Base-by-base conservation (phyloP, 306 rosid genomes). In the Cucurbita pepo region DNA sequence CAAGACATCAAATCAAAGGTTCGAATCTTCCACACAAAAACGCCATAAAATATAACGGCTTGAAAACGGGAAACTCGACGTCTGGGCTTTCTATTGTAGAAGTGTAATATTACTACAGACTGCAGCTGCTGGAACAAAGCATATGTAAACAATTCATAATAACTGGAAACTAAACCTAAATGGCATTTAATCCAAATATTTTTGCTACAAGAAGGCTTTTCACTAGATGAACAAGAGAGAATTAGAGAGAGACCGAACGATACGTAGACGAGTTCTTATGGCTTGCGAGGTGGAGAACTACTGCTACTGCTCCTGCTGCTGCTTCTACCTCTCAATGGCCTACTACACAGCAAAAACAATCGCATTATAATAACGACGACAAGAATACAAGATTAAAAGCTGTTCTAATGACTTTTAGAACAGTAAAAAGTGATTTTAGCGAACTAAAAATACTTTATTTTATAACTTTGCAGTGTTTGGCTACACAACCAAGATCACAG, bases 271-370 rank as follows among this genome's bases (percentile, higher is more conserved):
- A 19, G 38, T 55, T 54, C 64, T 78, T 76, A 86, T 56, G 95
- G 88, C 69, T 83, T 91, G 67, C 90, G 90, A 54, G 90, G 74
- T 41, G 88, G 93, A 10, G 87, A 95, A 69, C 86, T 83, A 82
- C 97, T 91, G 86, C 95, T 86, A 81, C 97, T 91, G 85, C 97
- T 94, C 61, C 87, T 86, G 87, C 99, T 89, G 61, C 88, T 82
- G 72, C 88, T 92, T 84, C 96, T 81, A 80, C 95, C 92, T 84
- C 87, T 89, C 84, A 87, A 74, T 22, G 96, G 90, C 95, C 99
- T 95, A 37, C 99, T 95, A 37, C 53, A 76, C 13, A 79, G 48
- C 34, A 47, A 14, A 47, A 14, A 47, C 52, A 47, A 47, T 47
- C 52, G 10, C 52, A 48, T 48, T 5, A 15, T 15, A 13, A 51